Base-by-base conservation (phyloP, 305 asterid genomes). In the Euphrasia arctica region DNA sequence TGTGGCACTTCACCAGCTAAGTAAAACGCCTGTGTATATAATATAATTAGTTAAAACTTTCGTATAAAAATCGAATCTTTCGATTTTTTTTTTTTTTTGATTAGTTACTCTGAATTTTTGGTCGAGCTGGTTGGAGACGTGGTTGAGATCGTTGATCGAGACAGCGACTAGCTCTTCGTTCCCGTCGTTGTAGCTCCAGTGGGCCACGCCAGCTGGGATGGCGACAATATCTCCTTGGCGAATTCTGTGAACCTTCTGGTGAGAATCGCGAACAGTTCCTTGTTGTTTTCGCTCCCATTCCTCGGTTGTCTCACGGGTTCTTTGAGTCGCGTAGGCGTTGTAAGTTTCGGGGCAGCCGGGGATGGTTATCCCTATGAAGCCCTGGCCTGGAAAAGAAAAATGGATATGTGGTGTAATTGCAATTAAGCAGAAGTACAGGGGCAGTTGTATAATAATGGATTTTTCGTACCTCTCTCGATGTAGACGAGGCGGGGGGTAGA, bases 311-410 rank as follows among this genome's bases (percentile, higher is more conserved):
- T 61, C 73, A 27, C 43, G 31, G 27, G 50, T 48, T 10, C 1
- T 5, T 36, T 67, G 27, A 8, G 29, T 10, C 54, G 36, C 58
- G 58, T 12, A 51, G 36, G 82, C 58, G 13, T 78, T 70, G 56
- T 59, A 89, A 0, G 93, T 82, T 52, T 83, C 95, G 1, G 90
- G 86, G 55, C 96, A 89, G 9, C 96, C 95, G 1, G 96, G 91
- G 76, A 67, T 69, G 45, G 47, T 68, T 43, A 89, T 60, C 25
- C 95, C 64, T 1, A 84, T 62, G 70, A 59, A 75, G 1, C 93
- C 96, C 76, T 72, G 66, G n/a, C 95, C 95, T 87, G 83, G 4
- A 55, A 10, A 8, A 6, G 9, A 45, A 45, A 1, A 8, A 45
- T 2, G 50, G 14, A 45, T 9, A 45, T 45, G 27, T 25, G 27